These are phyloP conservation scores for Malus domestica DNA, from an alignment of 306 rosid genomes.

Conservation along the genomic window ASM211411v1 NC_041803.1:11001501-11002000, in stretches of 20 bases:
- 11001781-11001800: background rate
- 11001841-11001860: slow-evolving; percentile 87
- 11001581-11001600: slow-evolving; percentile 86
- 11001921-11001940: slow-evolving; percentile 89
- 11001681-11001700: background rate
- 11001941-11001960: slow-evolving; percentile 77
- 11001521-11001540: slow-evolving; percentile 82
- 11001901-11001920: slow-evolving; percentile 79
- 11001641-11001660: no score
- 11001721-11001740: background rate
- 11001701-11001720: background rate
- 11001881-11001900: slow-evolving; percentile 66
- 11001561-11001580: slow-evolving; percentile 89
- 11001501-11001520: background rate
- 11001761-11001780: slow-evolving; percentile 5
- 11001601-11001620: slow-evolving; percentile 32
- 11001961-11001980: slow-evolving; percentile 93
- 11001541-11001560: slow-evolving; percentile 78
- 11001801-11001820: background rate
- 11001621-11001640: background rate
- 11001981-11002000: slow-evolving; percentile 87
- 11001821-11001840: background rate
- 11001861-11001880: slow-evolving; percentile 53
- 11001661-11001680: background rate
- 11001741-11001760: background rate